Evolutionary conservation across 164 flowering plant genomes (phyloP).

Genomic region (Magnolia sinica): DNA sequence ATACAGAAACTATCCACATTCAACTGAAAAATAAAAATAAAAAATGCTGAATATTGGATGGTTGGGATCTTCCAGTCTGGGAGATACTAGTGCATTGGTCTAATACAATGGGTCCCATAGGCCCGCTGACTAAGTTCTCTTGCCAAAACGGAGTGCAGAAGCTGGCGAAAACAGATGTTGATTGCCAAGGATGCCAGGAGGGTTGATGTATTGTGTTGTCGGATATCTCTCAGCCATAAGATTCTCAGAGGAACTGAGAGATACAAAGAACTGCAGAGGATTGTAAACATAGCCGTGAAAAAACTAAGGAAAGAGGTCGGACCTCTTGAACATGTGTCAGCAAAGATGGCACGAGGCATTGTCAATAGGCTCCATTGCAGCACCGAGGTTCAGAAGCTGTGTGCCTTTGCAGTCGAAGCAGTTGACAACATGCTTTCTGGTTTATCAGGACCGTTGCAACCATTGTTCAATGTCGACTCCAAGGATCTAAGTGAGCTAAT

Average conservation of each 20-base stretch:
- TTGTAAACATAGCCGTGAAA: conserved; percentile 38
- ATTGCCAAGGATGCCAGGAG: conserved; percentile 68
- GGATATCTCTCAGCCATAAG: conserved; percentile 50
- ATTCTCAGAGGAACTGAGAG: conserved; percentile 48
- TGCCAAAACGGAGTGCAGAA: conserved; percentile 28
- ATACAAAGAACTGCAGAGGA: conserved; percentile 41
- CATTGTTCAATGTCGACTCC: too few species aligned
- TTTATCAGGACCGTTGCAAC: not conserved
- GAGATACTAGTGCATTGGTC: too few species aligned
- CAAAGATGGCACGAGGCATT: conserved; percentile 55
- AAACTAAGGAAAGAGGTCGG: conserved; percentile 62
- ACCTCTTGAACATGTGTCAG: conserved; percentile 39
- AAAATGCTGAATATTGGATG: too few species aligned
- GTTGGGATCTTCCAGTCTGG: too few species aligned
- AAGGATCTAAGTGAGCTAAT: too few species aligned
- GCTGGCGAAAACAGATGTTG: conserved; percentile 65
- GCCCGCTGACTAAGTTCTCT: too few species aligned
- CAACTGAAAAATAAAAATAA: too few species aligned
- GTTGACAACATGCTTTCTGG: conserved; percentile 32
- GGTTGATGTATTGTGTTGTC: conserved; percentile 53
- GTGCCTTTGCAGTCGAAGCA: conserved; percentile 50
- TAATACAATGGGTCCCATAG: too few species aligned
- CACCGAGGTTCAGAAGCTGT: conserved; percentile 55
- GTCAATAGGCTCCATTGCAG: conserved; percentile 64
- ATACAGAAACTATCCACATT: too few species aligned